Evolutionary conservation across 176 grass and related monocot genomes (phyloP).

Genomic region (Zizania latifolia): DNA sequence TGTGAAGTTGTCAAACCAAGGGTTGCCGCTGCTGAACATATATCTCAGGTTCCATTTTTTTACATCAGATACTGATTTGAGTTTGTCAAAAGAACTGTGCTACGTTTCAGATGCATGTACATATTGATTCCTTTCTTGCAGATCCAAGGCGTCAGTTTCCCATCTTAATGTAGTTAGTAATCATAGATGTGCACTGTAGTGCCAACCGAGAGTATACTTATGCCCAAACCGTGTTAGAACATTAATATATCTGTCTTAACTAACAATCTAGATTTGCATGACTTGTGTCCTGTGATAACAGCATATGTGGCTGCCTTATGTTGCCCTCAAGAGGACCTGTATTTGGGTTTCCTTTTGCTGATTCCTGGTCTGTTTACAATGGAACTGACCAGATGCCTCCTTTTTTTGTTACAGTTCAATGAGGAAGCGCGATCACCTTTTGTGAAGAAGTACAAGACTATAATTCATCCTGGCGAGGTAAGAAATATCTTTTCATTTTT

Average conservation of each 20-base stretch:
- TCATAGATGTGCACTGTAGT: not conserved
- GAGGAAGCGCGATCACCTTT: constrained; percentile 85
- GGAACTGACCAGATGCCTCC: not conserved
- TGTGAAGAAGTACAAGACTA: constrained; percentile 89
- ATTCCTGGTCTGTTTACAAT: not conserved
- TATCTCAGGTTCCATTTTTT: constrained; percentile 73
- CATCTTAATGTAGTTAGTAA: constrained; percentile 8
- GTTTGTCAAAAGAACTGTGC: not conserved
- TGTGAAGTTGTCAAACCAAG: constrained; percentile 86
- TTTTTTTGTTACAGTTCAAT: constrained; percentile 54
- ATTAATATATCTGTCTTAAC: not conserved
- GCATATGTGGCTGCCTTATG: not conserved
- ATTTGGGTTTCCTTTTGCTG: not conserved
- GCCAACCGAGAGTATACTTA: not conserved
- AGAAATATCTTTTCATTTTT: not conserved
- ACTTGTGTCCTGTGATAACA: not conserved
- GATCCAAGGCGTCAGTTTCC: not conserved
- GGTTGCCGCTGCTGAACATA: constrained; percentile 80
- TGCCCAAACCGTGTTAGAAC: not conserved
- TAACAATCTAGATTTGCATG: not conserved
- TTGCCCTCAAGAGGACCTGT: not conserved
- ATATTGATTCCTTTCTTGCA: not conserved
- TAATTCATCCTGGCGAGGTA: constrained; percentile 99
- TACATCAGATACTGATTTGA: not conserved
- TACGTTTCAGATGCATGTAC: not conserved